These are phyloP conservation scores for Pythium sp. DNA, from an alignment of 352 stramenopile genomes.

Conservation along the genomic window DNA sequence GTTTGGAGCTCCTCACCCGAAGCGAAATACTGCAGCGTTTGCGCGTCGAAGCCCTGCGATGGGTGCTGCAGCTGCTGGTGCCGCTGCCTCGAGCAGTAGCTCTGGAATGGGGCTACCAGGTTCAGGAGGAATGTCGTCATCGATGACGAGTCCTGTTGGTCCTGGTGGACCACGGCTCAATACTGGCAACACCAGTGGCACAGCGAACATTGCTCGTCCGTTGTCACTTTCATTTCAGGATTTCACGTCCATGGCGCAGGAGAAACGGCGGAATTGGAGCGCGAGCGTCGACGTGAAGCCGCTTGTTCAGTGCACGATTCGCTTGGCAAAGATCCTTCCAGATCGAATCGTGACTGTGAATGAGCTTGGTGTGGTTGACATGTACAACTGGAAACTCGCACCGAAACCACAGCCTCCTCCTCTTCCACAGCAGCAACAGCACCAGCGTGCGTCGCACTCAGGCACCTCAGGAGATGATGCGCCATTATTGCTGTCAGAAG, in stretches of 20 bases:
- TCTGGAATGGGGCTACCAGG: neutral
- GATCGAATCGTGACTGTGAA: slow-evolving; percentile 82
- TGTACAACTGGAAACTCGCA: slow-evolving; percentile 82
- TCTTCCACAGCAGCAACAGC: neutral
- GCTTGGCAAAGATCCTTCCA: slow-evolving; percentile 67
- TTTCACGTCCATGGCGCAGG: slow-evolving; percentile 43
- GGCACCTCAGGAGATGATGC: neutral
- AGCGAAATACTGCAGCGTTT: slow-evolving; percentile 37
- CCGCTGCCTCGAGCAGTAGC: slow-evolving; percentile 4
- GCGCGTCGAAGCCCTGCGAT: slow-evolving; percentile 18
- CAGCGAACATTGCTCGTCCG: slow-evolving; percentile 39
- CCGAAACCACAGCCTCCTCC: slow-evolving; percentile 38
- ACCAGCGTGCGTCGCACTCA: neutral
- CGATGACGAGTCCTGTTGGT: slow-evolving; percentile 16
- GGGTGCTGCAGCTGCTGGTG: slow-evolving; percentile 9
- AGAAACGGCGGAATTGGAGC: slow-evolving; percentile 59
- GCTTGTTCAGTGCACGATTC: slow-evolving; percentile 49
- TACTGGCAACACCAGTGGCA: neutral
- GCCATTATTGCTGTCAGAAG: neutral
- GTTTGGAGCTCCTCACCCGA: slow-evolving; percentile 76
- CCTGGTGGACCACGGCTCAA: slow-evolving; percentile 1
- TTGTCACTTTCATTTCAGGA: slow-evolving; percentile 70
- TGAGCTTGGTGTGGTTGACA: slow-evolving; percentile 80
- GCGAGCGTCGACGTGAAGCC: slow-evolving; percentile 56
- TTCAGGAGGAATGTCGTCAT: slow-evolving; percentile 1